These are phyloP conservation scores for Didymella segeticola DNA, from an alignment of 2,329 filamentous ascomycete genomes.

Conservation along the genomic window DNA sequence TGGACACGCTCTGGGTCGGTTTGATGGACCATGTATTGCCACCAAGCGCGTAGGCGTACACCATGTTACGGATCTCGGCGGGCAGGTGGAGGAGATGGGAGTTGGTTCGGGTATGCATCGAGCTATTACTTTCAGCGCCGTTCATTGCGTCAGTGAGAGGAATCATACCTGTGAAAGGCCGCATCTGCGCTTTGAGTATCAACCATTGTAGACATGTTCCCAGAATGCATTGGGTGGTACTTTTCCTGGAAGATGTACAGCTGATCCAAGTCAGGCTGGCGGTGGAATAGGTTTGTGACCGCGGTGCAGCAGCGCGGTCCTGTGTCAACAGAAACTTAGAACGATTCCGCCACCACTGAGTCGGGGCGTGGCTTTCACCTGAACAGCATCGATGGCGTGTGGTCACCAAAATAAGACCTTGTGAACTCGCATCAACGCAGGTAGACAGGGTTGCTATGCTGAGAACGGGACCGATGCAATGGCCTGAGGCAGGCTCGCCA, in stretches of 20 bases:
- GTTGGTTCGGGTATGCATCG: neutral
- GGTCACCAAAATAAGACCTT: neutral
- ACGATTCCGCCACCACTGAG: neutral
- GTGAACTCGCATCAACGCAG: neutral
- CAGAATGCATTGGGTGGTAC: neutral
- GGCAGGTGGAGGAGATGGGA: conserved; percentile 8
- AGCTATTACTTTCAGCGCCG: neutral
- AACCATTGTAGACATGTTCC: neutral
- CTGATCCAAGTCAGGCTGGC: neutral
- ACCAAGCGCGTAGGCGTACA: conserved; percentile 12
- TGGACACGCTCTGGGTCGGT: neutral
- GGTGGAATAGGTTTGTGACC: neutral
- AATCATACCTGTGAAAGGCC: neutral
- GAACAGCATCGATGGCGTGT: neutral
- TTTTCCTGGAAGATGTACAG: too few species aligned
- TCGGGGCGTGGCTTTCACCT: neutral
- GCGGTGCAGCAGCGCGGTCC: neutral
- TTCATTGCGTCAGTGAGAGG: neutral
- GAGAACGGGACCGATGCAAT: neutral
- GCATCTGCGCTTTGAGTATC: neutral
- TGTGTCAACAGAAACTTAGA: neutral
- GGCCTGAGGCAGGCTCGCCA: neutral
- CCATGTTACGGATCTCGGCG: conserved; percentile 18
- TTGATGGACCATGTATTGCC: conserved; percentile 7
- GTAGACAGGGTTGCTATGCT: neutral